Percentiles rank a stretch among this genome's conserved stretches.
These are phyloP conservation scores for Clohesyomyces aquaticus DNA, from an alignment of 495 filamentous ascomycete genomes.

Conservation along the genomic window DNA sequence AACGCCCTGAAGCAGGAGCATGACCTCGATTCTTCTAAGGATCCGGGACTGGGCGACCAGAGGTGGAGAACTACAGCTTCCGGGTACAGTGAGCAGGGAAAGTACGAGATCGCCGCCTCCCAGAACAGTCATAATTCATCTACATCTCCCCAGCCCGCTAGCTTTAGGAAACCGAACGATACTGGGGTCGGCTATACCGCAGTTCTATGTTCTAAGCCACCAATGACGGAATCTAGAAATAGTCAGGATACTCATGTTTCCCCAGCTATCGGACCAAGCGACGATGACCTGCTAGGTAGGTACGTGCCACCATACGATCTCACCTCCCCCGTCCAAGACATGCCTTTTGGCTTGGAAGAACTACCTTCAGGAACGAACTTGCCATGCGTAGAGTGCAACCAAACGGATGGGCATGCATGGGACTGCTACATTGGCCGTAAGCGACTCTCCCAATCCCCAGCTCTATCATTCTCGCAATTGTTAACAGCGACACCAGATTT, in stretches of 20 bases:
- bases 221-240: not conserved
- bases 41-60: too few relatives aligned
- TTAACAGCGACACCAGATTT: not conserved
- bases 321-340: not conserved
- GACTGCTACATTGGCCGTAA: slow-evolving; percentile 25
- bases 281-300: not conserved
- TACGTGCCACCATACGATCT: not conserved
- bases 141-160: too few relatives aligned
- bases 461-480: not conserved
- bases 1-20: too few relatives aligned
- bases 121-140: too few relatives aligned
- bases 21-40: too few relatives aligned
- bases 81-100: too few relatives aligned
- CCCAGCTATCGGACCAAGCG: not conserved
- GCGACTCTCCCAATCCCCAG: not conserved
- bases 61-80: too few relatives aligned
- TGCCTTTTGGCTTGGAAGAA: not conserved
- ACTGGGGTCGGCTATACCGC: too few relatives aligned
- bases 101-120: too few relatives aligned
- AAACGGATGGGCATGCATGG: not conserved
- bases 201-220: too few relatives aligned
- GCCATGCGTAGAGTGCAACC: slow-evolving; percentile 21
- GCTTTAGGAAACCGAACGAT: too few relatives aligned
- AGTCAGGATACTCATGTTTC: not conserved
- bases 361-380: not conserved